These are phyloP conservation scores for Trametes villosa DNA, from an alignment of 768 basidiomycete genomes.

Conservation along the genomic window DNA sequence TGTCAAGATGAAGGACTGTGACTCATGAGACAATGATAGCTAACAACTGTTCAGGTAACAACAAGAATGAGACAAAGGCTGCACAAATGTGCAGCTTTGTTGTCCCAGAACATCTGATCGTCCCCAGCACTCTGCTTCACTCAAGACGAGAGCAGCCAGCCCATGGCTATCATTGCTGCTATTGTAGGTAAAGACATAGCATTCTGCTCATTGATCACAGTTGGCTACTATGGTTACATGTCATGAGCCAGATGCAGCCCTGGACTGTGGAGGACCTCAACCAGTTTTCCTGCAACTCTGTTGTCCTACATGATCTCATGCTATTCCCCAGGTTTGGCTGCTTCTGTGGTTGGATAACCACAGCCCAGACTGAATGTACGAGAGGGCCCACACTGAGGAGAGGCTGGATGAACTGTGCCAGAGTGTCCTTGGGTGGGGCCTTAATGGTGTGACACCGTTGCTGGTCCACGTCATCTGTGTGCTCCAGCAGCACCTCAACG, in stretches of 20 bases:
- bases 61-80: not conserved
- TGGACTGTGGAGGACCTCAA: not conserved
- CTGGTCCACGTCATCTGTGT: not conserved
- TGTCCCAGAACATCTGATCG: not conserved
- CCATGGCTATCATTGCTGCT: not conserved
- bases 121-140: not conserved
- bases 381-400: not conserved
- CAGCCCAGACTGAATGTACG: constrained; percentile 1
- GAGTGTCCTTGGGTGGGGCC: not conserved
- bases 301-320: not conserved
- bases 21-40: not conserved
- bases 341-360: not conserved
- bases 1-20: not conserved
- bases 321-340: not conserved
- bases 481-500: not conserved
- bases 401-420: not conserved
- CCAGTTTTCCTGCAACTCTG: not conserved
- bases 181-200: not conserved
- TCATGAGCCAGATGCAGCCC: not conserved
- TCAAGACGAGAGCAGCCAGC: not conserved
- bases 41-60: not conserved
- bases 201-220: not conserved
- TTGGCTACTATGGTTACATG: not conserved
- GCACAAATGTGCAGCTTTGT: not conserved
- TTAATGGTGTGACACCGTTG: not conserved